Evolutionary conservation across 2,329 filamentous ascomycete genomes (phyloP).

Genomic region (Trichoderma asperellum): DNA sequence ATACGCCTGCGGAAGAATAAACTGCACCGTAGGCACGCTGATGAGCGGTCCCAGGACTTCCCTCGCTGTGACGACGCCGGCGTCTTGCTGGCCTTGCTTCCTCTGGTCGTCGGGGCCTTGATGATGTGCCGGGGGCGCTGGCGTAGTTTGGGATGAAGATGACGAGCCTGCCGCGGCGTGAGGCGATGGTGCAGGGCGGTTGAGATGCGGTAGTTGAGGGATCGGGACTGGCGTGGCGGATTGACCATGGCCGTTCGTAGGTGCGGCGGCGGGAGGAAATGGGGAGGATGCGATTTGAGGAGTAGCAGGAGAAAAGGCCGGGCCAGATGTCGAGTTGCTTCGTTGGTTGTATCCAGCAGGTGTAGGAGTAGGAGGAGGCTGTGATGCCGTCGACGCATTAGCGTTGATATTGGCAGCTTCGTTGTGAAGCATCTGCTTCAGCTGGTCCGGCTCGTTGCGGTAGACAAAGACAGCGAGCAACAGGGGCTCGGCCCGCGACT

Average conservation of each 20-base stretch:
- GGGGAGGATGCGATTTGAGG: constrained; percentile 42
- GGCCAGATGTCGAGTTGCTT: constrained; percentile 54
- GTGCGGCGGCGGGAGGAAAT: constrained; percentile 43
- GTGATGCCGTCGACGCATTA: not conserved
- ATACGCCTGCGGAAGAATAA: constrained; percentile 70
- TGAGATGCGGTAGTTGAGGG: constrained; percentile 42
- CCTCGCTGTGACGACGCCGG: constrained; percentile 61
- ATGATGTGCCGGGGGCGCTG: constrained; percentile 20
- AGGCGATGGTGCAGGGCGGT: constrained; percentile 31
- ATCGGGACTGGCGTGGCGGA: constrained; percentile 45
- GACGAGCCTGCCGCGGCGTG: constrained; percentile 25
- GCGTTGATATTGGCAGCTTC: constrained; percentile 28
- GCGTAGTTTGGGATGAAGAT: not conserved
- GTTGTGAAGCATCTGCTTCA: constrained; percentile 36
- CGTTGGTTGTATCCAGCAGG: constrained; percentile 45
- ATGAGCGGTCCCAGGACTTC: constrained; percentile 68
- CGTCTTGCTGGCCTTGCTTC: constrained; percentile 52
- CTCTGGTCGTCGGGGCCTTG: constrained; percentile 43
- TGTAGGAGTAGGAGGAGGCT: constrained; percentile 37
- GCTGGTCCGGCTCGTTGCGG: constrained; percentile 58
- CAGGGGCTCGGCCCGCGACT: constrained; percentile 71
- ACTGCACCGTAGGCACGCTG: constrained; percentile 66
- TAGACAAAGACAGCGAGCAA: constrained; percentile 86
- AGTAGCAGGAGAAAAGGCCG: constrained; percentile 60
- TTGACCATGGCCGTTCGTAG: constrained; percentile 40